Conservation (phyloP, 2,329 filamentous ascomycete genomes). For the Alternaria arbusti region DNA sequence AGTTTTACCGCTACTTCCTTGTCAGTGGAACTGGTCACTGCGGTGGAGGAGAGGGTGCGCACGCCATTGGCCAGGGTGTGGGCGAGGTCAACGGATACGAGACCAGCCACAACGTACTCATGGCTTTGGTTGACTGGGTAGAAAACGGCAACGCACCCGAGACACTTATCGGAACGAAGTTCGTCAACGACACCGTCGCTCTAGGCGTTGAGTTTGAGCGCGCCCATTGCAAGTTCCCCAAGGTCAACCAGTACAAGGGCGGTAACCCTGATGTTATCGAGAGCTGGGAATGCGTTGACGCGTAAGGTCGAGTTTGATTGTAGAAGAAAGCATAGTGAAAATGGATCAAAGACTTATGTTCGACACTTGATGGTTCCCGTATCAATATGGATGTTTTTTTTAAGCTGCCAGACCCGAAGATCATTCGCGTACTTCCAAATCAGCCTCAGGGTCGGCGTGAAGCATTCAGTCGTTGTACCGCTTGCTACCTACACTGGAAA, state of each 20-base stretch:
- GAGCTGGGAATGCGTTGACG: conserved; percentile 45
- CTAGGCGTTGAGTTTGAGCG: conserved; percentile 42
- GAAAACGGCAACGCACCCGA: conserved; percentile 53
- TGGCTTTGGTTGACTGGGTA: conserved; percentile 58
- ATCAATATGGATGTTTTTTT: too few relatives aligned
- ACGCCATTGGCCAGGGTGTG: conserved; percentile 39
- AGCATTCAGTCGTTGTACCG: not conserved
- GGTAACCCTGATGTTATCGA: conserved; percentile 36
- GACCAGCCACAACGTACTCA: conserved; percentile 54
- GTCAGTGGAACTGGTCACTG: conserved; percentile 62
- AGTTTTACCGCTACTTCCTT: conserved; percentile 60
- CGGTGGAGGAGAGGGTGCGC: conserved; percentile 55
- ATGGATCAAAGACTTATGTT: not conserved
- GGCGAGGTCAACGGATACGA: conserved; percentile 34
- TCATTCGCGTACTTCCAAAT: not conserved
- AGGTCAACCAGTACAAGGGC: conserved; percentile 43
- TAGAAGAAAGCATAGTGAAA: not conserved
- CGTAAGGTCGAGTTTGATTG: not conserved
- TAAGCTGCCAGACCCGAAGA: not conserved
- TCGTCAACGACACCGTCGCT: conserved; percentile 34
- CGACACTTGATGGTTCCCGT: not conserved
- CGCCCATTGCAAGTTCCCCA: conserved; percentile 48
- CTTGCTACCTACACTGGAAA: not conserved
- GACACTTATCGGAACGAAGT: conserved; percentile 40
- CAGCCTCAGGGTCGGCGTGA: not conserved